phyloP scores from a whole-genome alignment of 2,329 filamentous ascomycete species.

The Curvularia hawaiiensis region DNA sequence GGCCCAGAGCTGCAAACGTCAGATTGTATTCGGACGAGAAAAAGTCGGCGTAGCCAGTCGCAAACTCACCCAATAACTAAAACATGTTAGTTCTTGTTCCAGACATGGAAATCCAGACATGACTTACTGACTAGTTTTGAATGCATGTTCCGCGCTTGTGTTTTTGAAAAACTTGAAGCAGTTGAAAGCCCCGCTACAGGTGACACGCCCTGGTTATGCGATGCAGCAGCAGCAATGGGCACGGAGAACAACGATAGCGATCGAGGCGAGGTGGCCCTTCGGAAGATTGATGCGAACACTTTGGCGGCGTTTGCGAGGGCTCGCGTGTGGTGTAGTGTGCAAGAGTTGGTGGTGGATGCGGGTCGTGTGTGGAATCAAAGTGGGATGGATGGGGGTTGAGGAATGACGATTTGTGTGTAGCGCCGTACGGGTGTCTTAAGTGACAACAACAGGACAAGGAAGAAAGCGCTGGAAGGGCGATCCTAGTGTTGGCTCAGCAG shows the following conservation, averaged over 20 bases:
- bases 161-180: slow-evolving; percentile 42
- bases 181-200: slow-evolving; percentile 48
- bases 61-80: slow-evolving; percentile 46
- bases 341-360: slow-evolving; percentile 19
- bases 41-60: slow-evolving; percentile 15
- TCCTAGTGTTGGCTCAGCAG: slow-evolving; percentile 17
- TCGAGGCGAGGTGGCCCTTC: slow-evolving; percentile 64
- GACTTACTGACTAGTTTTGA: slow-evolving; percentile 86
- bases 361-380: slow-evolving; percentile 20
- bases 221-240: slow-evolving; percentile 73
- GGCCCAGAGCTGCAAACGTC: slow-evolving; percentile 77
- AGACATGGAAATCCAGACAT: background rate
- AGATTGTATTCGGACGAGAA: slow-evolving; percentile 32
- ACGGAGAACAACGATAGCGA: slow-evolving; percentile 76
- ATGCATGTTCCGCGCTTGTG: slow-evolving; percentile 73
- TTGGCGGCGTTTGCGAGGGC: slow-evolving; percentile 65
- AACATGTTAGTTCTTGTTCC: slow-evolving; percentile 31
- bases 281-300: slow-evolving; percentile 87
- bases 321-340: slow-evolving; percentile 25
- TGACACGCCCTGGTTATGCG: slow-evolving; percentile 65
- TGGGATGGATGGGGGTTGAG: slow-evolving; percentile 17
- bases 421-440: slow-evolving; percentile 18
- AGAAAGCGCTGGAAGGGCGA: slow-evolving; percentile 26
- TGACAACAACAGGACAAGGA: slow-evolving; percentile 9
- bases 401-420: background rate